Evolutionary conservation across 2,329 filamentous ascomycete species (phyloP), one percentile per base, ranked within the genome.

Genomic region (Lasiodiplodia hormozganensis): DNA sequence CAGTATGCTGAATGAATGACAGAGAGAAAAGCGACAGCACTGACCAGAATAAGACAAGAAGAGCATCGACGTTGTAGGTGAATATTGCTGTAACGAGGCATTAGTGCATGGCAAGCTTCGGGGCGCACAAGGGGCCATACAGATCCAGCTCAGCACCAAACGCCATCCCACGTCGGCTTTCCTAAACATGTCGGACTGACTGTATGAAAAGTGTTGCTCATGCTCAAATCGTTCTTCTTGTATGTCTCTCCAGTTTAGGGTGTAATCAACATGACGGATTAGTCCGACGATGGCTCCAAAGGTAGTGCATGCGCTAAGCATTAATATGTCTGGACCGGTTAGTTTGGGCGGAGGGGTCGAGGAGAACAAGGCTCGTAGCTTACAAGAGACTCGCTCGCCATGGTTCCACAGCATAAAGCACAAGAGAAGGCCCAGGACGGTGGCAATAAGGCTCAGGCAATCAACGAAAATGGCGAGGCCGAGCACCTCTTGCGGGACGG

Each of bases 1-100:
- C 25, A 23, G 54, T 60, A 14, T 36, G 28, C 8, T 25, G 23
- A 34, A 7, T 28, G 23, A 36, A n/a, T 16, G 18, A 28, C 21
- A 25, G 23, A 10, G 43, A 8, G 10, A 5, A 23, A 18, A 2
- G 10, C 16, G 11, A 18, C 8, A 36, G 7, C 4, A 56, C 51
- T 58, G 23, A 68, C 67, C 67, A 68, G 40, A 64, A 68, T 14
- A 64, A n/a, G n/a, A 68, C 58, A 34, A 68, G 52, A 7, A 68
- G 58, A 52, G 58, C 60, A 18, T 68, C 58, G 28, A 68, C 58
- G 21, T 68, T 57, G 58, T 68, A 68, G 38, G 52, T 56, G 52
- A 64, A 65, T 8, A 65, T 56, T 12, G 51, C 67, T 68, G 21
- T 4, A n/a, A 8, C 8, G 7, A 14, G 11, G 4, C n/a, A 23